Evolutionary conservation across 306 rosid species (phyloP), one percentile per base, ranked within the genome.

Genomic region (Dalbergia cultrata): DNA sequence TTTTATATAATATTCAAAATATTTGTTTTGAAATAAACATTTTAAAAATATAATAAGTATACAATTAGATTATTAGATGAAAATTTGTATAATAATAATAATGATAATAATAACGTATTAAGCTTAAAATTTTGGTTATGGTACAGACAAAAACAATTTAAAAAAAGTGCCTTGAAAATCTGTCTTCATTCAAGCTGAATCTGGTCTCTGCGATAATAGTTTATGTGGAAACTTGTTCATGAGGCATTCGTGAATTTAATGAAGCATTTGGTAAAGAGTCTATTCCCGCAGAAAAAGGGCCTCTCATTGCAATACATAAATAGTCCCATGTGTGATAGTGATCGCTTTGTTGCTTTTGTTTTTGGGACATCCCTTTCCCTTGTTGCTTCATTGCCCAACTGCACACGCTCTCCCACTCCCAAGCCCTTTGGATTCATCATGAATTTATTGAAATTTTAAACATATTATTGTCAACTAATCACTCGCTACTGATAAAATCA

Each of bases 231-330:
- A 5, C 39, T 34, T 65, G 22, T 17, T 10, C 16, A 7, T 62
- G 7, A 9, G 63, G 18, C 26, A 14, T 43, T 5, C 13, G 21
- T 41, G 45, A 26, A 58, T 31, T 17, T 19, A 79, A 79, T 70
- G 68, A 70, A 70, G 43, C 13, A 13, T 70, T 70, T 70, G 72
- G 77, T 59, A 50, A 71, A 53, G 6, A 21, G 82, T 82, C 82
- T 44, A 66, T 34, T 82, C 56, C 18, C 41, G 45, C 44, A 70
- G 3, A 41, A 31, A 41, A 31, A 72, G 73, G 26, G 78, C 37
- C 75, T 43, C 43, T 71, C 75, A 31, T 10, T 70, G 22, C 13
- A 35, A 13, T 62, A 50, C 58, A 52, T 21, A 8, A 70, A 33
- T 83, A 44, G 82, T 70, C 57, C 54, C 26, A 9, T 54, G 6